Percentiles rank a stretch among this genome's conserved stretches.
Evolutionary conservation across 345 rosid species (phyloP).

Genomic region (Salix caprea): DNA sequence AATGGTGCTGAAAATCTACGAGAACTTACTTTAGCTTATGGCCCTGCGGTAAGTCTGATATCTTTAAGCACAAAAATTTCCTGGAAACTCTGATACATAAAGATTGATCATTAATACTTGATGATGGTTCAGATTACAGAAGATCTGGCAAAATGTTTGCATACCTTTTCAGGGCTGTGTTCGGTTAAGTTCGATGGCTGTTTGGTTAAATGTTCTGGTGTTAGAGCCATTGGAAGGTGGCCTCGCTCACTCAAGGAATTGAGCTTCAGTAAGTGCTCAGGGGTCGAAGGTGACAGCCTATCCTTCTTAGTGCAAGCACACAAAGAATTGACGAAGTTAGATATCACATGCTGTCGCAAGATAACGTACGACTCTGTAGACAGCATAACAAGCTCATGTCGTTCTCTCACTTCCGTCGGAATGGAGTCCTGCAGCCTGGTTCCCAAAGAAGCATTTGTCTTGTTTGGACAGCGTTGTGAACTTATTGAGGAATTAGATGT

Average conservation of each 20-base stretch:
- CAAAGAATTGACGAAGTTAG: conserved; percentile 50
- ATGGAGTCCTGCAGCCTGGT: conserved; percentile 68
- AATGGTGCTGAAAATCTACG: conserved; percentile 40
- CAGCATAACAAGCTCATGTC: conserved; percentile 42
- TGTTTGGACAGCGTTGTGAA: conserved; percentile 51
- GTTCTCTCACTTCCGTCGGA: conserved; percentile 41
- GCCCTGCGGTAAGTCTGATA: conserved; percentile 42
- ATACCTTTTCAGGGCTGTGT: conserved; percentile 42
- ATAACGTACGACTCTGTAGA: conserved; percentile 56
- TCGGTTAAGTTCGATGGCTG: conserved; percentile 60
- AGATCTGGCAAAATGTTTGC: conserved; percentile 47
- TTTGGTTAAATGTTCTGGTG: conserved; percentile 37
- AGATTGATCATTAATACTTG: conserved; percentile 3
- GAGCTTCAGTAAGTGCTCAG: conserved; percentile 66
- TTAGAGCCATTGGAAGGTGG: conserved; percentile 51
- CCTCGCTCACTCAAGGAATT: conserved; percentile 43
- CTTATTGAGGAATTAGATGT: conserved; percentile 66
- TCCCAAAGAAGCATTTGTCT: conserved; percentile 51
- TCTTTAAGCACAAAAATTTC: not conserved
- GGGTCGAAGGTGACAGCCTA: conserved; percentile 63
- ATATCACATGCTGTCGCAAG: conserved; percentile 65
- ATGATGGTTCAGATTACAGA: conserved; percentile 44
- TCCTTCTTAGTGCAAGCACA: conserved; percentile 45
- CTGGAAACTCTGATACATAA: not conserved
- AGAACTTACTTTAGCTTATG: conserved; percentile 48